Evolutionary conservation across 2,329 filamentous ascomycete genomes (phyloP), one percentile per base, ranked within the genome.

Genomic region (Neocucurbitaria cava): DNA sequence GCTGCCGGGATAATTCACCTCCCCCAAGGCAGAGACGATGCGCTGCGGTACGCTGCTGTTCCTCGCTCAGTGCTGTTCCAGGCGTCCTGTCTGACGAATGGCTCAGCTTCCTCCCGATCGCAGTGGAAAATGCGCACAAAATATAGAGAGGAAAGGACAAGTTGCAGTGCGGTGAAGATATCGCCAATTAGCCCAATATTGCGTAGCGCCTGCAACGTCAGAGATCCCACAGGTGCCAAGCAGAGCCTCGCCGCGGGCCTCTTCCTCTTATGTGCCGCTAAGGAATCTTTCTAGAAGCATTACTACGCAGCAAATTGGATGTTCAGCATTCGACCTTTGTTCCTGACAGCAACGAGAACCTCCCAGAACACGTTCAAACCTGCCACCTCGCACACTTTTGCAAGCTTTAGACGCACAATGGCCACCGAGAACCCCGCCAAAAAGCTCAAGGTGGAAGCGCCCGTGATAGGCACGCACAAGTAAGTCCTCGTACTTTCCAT

Each of bases 401-500:
- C 28, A 36, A 15, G 18, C 42, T 46, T 17, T n/a, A 24, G 23
- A 28, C 62, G 48, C 17, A 57, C 58, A 49, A 75, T 74, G 71
- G 60, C 71, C 40, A 61, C 66, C 41, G 72, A 75, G 58, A 72
- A 73, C 64, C 74, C 74, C 65, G 84, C 88, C 59, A 98, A 98
- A 80, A 89, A 91, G 77, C 80, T 96, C 76, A 96, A 96, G 84
- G 91, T 89, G 66, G 82, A 85, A 59, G 62, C 58, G 80, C 59
- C 76, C 77, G 79, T 87, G 66, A 96, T 97, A 74, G 95, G 93
- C 72, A 99, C 95, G 26, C 95, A 99, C 85, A 97, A 89, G 82
- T 83, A 76, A 49, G 64, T 50, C 28, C 23, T 42, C 41, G 5
- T 13, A 24, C 5, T 24, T 6, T 13, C 30, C 23, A 30, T n/a